Evolutionary conservation across 345 rosid species (phyloP), one percentile per base, ranked within the genome.

Genomic region (Pugionium cornutum): DNA sequence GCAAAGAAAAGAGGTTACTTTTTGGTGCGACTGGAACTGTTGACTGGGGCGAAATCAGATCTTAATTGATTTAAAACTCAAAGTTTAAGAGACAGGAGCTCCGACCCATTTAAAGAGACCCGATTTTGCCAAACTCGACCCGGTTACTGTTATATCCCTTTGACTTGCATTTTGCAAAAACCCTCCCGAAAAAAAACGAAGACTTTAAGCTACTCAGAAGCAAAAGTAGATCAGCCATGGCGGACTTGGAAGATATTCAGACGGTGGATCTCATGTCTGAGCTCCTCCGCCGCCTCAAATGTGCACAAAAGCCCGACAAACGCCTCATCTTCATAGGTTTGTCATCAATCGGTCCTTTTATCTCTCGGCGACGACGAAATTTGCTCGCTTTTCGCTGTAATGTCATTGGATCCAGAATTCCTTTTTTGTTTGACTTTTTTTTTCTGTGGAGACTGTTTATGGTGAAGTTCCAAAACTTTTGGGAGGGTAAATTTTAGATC

Each of bases 291-390:
- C 92, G 96, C 27, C 27, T 91, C 71, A 84, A 82, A 74, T 91
- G 98, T 80, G 76, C 96, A 6, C 61, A 86, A 58, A 87, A 84
- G 66, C 95, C 95, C 6, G 96, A 89, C 82, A 89, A 87, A 68
- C 92, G 95, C 64, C 92, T 91, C 84, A 76, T 91, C 69, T 86
- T 91, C 81, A 81, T 91, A 4, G 98, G 98, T 89, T 71, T 18
- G 28, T 51, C 25, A 48, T 49, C 29, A 40, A 9, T 30, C 27
- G 28, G 6, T 27, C 48, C 2, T 31, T 28, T 36, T 3, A 0
- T 30, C 45, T 56, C 41, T 36, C 37, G 27, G 34, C 10, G 42
- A 46, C 41, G 42, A 25, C 37, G 28, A n/a, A 28, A 56, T 50
- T 59, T 56, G 49, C 45, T 34, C 9, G n/a, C 10, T 37, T 29